Base-by-base conservation (phyloP, 345 rosid species). In the Xanthoceras sorbifolium region DNA sequence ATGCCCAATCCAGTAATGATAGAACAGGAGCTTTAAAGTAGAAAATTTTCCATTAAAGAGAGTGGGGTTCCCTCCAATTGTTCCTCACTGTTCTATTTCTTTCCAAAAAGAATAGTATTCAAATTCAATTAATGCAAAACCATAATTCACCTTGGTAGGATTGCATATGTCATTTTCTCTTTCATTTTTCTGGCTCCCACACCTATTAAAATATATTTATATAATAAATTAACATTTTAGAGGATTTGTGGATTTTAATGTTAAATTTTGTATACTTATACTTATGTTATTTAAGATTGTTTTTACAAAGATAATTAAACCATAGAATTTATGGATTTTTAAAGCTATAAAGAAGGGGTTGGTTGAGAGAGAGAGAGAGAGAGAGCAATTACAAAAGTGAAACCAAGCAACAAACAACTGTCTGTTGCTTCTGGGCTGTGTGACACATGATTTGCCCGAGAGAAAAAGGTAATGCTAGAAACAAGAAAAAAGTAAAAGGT, bases 361-460 rank as follows among this genome's bases (percentile, higher is more conserved):
- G 81, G 80, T 79, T 73, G 78, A 62, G n/a, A n/a, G n/a, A n/a
- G n/a, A n/a, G n/a, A n/a, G n/a, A n/a, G n/a, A n/a, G n/a, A n/a
- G n/a, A n/a, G 76, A 81, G 57, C 23, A 46, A 74, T 44, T 29
- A 31, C 60, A 74, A 76, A 79, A 77, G 86, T 38, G 38, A 26
- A 77, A 76, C 64, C 71, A 81, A n/a, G 77, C 46, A 75, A 76
- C 77, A 78, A n/a, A 59, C 73, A 75, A 76, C 74, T 75, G 85
- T 68, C 71, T 32, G 76, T 69, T 61, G 83, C 78, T 18, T 15
- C 64, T 80, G 79, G 79, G 31, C 81, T 75, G 85, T 76, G 86
- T 85, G 86, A 86, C 93, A 85, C 87, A 85, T 89, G 88, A 87
- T 86, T 87, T 84, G 85, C 80, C 81, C 77, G 79, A 80, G 78